Percentiles rank a stretch among this genome's conserved stretches.
These are phyloP conservation scores for Nakazawaea populi DNA, from an alignment of 805 yeast genomes.

Conservation along the genomic window DNA sequence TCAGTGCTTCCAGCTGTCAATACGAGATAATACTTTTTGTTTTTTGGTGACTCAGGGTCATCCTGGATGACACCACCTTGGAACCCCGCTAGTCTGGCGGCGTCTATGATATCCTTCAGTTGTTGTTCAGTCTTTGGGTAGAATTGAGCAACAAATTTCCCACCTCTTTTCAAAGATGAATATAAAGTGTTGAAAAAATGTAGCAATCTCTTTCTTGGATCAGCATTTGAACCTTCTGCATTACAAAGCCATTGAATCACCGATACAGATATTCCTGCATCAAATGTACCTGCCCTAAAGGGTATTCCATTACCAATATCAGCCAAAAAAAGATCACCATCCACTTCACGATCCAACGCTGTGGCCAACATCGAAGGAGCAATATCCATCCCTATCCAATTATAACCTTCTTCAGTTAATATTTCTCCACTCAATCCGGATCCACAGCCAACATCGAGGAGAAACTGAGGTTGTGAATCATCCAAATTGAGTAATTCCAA, in stretches of 20 bases:
- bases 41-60: slow-evolving; percentile 87
- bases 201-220: slow-evolving; percentile 76
- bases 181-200: slow-evolving; percentile 85
- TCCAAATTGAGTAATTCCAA: slow-evolving; percentile 79
- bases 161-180: slow-evolving; percentile 85
- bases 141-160: slow-evolving; percentile 95
- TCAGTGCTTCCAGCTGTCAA: slow-evolving; percentile 82
- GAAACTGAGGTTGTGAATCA: slow-evolving; percentile 51
- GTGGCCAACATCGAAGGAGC: slow-evolving; percentile 95
- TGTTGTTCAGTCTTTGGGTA: slow-evolving; percentile 91
- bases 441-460: slow-evolving; percentile 95
- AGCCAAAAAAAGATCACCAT: slow-evolving; percentile 85
- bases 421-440: slow-evolving; percentile 96
- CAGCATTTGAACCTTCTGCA: slow-evolving; percentile 78
- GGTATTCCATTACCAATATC: slow-evolving; percentile 96
- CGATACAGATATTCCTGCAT: slow-evolving; percentile 91
- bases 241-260: slow-evolving; percentile 98
- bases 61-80: slow-evolving; percentile 94
- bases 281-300: slow-evolving; percentile 93
- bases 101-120: slow-evolving; percentile 64
- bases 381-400: slow-evolving; percentile 96
- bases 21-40: slow-evolving; percentile 86
- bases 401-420: slow-evolving; percentile 85
- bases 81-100: slow-evolving; percentile 93
- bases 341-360: slow-evolving; percentile 86